phyloP scores from a whole-genome alignment of 2,329 filamentous ascomycete genomes.

The Aspergillus novoparasiticus region DNA sequence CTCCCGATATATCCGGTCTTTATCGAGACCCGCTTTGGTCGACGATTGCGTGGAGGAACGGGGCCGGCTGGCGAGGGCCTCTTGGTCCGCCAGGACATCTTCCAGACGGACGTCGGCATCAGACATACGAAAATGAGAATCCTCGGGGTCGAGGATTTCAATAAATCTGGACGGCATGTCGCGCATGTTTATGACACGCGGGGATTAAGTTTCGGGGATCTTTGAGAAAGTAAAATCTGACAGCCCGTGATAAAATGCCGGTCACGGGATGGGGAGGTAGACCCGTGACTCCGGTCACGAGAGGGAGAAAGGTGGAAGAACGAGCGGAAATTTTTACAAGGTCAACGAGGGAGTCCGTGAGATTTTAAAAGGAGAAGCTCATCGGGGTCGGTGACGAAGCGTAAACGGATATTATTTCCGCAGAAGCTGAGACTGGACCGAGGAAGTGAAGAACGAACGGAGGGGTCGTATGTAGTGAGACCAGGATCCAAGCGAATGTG shows the following conservation, averaged over 20 bases:
- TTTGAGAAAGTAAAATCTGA: neutral
- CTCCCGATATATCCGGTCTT: constrained; percentile 25
- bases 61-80: constrained; percentile 38
- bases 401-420: constrained; percentile 2
- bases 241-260: neutral
- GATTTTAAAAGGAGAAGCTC: neutral
- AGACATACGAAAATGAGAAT: constrained; percentile 36
- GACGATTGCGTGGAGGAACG: constrained; percentile 41
- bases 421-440: neutral
- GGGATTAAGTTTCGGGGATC: neutral
- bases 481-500: constrained; percentile 5
- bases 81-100: constrained; percentile 45
- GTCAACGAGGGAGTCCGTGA: neutral
- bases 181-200: constrained; percentile 21
- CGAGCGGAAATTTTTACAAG: neutral
- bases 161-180: constrained; percentile 47
- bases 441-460: neutral
- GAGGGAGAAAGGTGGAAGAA: neutral
- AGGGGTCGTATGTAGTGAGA: constrained; percentile 3
- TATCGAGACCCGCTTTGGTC: constrained; percentile 34
- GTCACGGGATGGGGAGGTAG: neutral
- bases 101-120: constrained; percentile 47
- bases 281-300: neutral
- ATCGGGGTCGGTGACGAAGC: neutral
- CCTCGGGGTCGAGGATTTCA: constrained; percentile 45